These are phyloP conservation scores for Solanum hybrid DNA, from an alignment of 305 asterid species.

Conservation along the genomic window DNA sequence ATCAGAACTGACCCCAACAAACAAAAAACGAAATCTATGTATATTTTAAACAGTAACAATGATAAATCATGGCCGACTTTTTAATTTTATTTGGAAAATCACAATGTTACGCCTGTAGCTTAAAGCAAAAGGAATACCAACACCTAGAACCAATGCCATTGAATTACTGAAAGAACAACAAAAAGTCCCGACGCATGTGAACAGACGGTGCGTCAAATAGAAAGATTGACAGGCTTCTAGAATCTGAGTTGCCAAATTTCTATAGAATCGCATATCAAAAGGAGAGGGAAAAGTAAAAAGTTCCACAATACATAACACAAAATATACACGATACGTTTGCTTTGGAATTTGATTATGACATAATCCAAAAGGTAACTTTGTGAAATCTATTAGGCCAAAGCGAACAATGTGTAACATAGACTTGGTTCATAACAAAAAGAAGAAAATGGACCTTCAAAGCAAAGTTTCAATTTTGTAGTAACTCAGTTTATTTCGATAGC, in stretches of 20 bases:
- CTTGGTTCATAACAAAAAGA: neutral
- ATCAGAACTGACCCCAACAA: neutral
- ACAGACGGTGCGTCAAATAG: neutral
- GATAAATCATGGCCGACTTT: neutral
- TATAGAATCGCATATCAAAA: neutral
- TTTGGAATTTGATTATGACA: neutral
- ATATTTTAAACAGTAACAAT: neutral
- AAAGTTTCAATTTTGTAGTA: too few relatives aligned
- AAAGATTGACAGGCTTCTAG: neutral
- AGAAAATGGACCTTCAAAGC: neutral
- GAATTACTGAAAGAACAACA: neutral
- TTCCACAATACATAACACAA: neutral
- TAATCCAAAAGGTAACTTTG: neutral
- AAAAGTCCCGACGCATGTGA: neutral
- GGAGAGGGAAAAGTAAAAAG: neutral
- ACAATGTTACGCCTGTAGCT: neutral
- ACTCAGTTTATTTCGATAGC: neutral
- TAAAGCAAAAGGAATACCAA: neutral
- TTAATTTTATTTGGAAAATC: neutral
- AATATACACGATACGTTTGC: neutral
- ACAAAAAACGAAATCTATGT: neutral
- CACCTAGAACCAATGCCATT: neutral
- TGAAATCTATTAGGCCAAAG: neutral
- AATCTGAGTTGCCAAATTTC: neutral
- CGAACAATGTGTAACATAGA: neutral